A percentile compares a stretch with the other conserved stretches of the same genome.
These are phyloP conservation scores for Apiospora marii DNA, from an alignment of 2,329 filamentous ascomycete genomes.

Conservation along the genomic window DNA sequence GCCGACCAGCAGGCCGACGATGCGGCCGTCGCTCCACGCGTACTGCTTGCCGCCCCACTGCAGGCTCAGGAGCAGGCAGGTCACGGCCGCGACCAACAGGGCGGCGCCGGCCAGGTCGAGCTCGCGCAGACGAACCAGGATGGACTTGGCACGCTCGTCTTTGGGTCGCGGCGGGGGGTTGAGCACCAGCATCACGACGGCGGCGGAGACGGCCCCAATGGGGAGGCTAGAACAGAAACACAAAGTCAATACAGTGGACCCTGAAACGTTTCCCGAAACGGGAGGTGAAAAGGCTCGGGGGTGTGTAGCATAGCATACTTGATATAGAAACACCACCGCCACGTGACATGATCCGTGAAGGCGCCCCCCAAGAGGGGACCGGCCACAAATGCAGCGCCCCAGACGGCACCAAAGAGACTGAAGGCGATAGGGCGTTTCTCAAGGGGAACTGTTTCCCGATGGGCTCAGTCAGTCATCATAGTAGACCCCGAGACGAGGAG, in stretches of 20 bases:
- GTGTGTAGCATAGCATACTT: slow-evolving; percentile 24
- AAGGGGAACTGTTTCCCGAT: slow-evolving; percentile 26
- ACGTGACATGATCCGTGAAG: slow-evolving; percentile 31
- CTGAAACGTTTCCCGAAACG: not conserved
- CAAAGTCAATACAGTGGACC: not conserved
- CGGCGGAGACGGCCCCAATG: slow-evolving; percentile 55
- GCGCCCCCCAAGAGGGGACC: slow-evolving; percentile 32
- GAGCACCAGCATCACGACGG: slow-evolving; percentile 57
- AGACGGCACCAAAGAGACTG: slow-evolving; percentile 28
- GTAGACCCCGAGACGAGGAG: slow-evolving; percentile 53
- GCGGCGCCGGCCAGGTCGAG: slow-evolving; percentile 58
- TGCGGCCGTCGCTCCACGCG: slow-evolving; percentile 56
- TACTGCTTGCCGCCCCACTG: slow-evolving; percentile 64
- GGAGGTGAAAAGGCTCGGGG: too few species aligned
- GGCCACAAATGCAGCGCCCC: slow-evolving; percentile 30
- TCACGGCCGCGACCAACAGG: slow-evolving; percentile 59
- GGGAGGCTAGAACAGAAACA: slow-evolving; percentile 43
- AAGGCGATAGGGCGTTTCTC: slow-evolving; percentile 32
- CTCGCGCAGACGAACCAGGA: slow-evolving; percentile 49
- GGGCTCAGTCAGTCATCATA: slow-evolving; percentile 41
- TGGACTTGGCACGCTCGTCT: slow-evolving; percentile 43
- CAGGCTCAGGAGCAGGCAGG: slow-evolving; percentile 62
- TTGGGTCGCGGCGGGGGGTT: slow-evolving; percentile 46
- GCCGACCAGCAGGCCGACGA: slow-evolving; percentile 61
- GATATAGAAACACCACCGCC: slow-evolving; percentile 36